These are phyloP conservation scores for Volvox africanus DNA, from an alignment of 139 green algal species.

Conservation along the genomic window DNA sequence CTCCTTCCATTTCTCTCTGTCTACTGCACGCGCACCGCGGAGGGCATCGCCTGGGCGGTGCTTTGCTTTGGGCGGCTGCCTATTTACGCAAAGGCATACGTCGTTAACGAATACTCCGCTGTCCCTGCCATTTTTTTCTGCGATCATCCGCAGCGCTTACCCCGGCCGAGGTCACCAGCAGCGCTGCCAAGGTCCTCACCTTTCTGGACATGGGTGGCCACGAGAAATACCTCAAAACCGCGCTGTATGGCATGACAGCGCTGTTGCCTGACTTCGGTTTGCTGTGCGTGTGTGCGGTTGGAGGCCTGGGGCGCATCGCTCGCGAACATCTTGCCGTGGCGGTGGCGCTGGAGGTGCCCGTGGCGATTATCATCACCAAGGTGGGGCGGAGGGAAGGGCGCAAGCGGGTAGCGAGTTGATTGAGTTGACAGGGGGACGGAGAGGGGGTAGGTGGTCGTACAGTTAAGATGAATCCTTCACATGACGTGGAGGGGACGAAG, in stretches of 20 bases:
- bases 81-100: too few species aligned
- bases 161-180: constrained; percentile 34
- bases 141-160: constrained; percentile 39
- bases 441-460: too few species aligned
- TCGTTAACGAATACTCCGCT: not conserved
- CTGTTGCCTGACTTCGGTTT: constrained; percentile 82
- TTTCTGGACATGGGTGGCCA: constrained; percentile 91
- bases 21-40: too few species aligned
- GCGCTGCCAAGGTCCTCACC: constrained; percentile 67
- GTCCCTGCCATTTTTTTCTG: not conserved
- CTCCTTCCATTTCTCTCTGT: too few species aligned
- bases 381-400: not conserved
- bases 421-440: too few species aligned
- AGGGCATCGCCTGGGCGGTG: too few species aligned
- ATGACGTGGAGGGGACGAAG: too few species aligned
- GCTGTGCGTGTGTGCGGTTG: constrained; percentile 73
- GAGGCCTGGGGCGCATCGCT: constrained; percentile 60
- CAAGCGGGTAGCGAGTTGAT: too few species aligned
- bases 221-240: constrained; percentile 86
- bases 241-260: constrained; percentile 78
- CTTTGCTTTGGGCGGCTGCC: too few species aligned
- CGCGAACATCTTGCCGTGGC: constrained; percentile 84
- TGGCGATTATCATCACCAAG: constrained; percentile 86
- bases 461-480: too few species aligned
- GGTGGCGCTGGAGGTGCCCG: constrained; percentile 82